A percentile compares a stretch with the other conserved stretches of the same genome.
phyloP scores from a whole-genome alignment of 129 eudicot genomes.

The Cynara cardunculus region DNA sequence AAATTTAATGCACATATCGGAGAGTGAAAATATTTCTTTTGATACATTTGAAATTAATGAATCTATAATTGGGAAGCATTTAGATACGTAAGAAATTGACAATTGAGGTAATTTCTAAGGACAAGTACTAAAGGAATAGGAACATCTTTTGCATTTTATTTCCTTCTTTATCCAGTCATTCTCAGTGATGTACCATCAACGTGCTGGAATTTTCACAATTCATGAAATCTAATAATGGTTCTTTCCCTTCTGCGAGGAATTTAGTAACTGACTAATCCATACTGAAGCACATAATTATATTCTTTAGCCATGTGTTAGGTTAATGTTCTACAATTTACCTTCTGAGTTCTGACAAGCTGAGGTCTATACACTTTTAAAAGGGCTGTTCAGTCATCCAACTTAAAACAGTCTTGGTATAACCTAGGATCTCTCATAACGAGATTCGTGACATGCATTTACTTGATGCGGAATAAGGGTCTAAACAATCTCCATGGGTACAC shows the following conservation, averaged over 20 bases:
- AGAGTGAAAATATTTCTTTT: neutral
- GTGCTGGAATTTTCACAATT: neutral
- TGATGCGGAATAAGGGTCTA: neutral
- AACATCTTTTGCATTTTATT: neutral
- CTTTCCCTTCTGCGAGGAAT: neutral
- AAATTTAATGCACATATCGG: neutral
- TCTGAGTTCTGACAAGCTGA: neutral
- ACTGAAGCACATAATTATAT: neutral
- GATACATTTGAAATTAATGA: neutral
- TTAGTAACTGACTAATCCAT: neutral
- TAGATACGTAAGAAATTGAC: conserved; percentile 13
- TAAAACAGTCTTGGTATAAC: neutral
- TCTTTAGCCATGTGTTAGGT: neutral
- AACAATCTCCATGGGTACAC: neutral
- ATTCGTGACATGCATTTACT: neutral
- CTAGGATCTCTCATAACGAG: neutral
- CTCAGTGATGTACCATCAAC: neutral
- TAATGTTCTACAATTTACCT: neutral
- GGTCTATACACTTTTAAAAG: neutral
- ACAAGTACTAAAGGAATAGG: neutral
- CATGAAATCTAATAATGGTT: neutral
- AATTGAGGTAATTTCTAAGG: conserved; percentile 7
- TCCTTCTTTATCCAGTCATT: neutral
- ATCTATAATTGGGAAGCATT: conserved; percentile 5
- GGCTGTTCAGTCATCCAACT: neutral